Evolutionary conservation across 2,329 filamentous ascomycete genomes (phyloP), one percentile per base, ranked within the genome.

Genomic region (Colletotrichum noveboracense): DNA sequence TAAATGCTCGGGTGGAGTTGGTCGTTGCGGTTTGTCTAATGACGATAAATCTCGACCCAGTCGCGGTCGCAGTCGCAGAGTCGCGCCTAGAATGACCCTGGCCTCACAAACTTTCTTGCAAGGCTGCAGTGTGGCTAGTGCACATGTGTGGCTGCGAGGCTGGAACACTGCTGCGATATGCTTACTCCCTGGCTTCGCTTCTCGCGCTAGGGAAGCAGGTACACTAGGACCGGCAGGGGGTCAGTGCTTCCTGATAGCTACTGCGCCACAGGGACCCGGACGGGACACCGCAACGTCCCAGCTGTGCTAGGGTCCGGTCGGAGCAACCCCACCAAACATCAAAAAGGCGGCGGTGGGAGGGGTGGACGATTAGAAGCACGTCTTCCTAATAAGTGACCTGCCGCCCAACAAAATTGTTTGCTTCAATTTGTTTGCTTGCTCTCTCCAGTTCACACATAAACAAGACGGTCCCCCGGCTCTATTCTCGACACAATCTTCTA

Each of bases 41-140:
- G 55, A 21, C 48, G 52, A 28, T 70, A 18, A 70, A 70, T 67
- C 60, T 72, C 36, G 34, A 60, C n/a, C 38, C 38, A 58, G 32
- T 56, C 75, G 65, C 75, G 48, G 61, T 58, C 55, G 55, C 55
- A 60, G 62, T 56, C 65, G 70, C 43, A 52, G 43, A 52, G 43
- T 30, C 30, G 58, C 71, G 74, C 60, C 66, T 36, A 69, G 64
- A 70, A 73, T 66, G 76, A 77, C 75, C 65, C 65, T 34, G 24
- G 21, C 30, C 56, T 74, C 61, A 69, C 76, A 78, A 78, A 78
- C 65, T 78, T 77, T 78, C 76, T 75, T 70, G 71, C 75, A 52
- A 78, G 76, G 76, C 76, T 77, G 64, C 3, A 13, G 12, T 67
- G 70, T 75, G 66, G 56, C 70, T 70, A 13, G 12, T 55, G 6